Evolutionary conservation across 75 land plant species (phyloP).

Genomic region (Cupressus sempervirens): DNA sequence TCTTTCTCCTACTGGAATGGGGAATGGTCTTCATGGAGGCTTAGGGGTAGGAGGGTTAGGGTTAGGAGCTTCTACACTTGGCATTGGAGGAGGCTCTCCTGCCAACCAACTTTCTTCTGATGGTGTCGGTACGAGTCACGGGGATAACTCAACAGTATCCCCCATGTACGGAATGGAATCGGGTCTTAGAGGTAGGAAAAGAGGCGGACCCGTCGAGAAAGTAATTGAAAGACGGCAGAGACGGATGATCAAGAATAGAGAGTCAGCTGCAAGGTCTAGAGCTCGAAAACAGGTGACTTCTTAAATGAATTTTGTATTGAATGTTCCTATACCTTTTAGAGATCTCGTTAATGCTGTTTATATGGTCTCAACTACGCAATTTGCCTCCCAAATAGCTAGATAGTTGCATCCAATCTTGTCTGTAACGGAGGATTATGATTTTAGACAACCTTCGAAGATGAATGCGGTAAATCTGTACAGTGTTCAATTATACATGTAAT

Average conservation of each 20-base stretch:
- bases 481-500: no score
- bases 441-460: background rate
- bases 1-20: slow-evolving; percentile 26
- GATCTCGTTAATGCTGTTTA: background rate
- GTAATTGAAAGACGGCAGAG: slow-evolving; percentile 76
- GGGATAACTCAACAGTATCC: slow-evolving; percentile 45
- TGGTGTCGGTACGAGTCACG: slow-evolving; percentile 47
- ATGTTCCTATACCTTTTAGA: background rate
- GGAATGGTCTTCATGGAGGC: slow-evolving; percentile 18
- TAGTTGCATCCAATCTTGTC: background rate
- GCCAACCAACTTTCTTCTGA: slow-evolving; percentile 34
- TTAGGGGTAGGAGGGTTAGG: slow-evolving; percentile 31
- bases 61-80: slow-evolving; percentile 22
- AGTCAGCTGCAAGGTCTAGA: slow-evolving; percentile 84
- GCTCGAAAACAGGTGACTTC: slow-evolving; percentile 77
- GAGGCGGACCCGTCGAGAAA: slow-evolving; percentile 54
- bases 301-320: background rate
- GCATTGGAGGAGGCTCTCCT: slow-evolving; percentile 32
- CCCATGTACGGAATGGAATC: slow-evolving; percentile 48
- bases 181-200: slow-evolving; percentile 53
- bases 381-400: background rate
- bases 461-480: no score
- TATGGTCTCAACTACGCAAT: background rate
- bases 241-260: slow-evolving; percentile 86
- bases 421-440: background rate